Evolutionary conservation across 2,329 filamentous ascomycete species (phyloP).

Genomic region (Hymenoscyphus linearis): DNA sequence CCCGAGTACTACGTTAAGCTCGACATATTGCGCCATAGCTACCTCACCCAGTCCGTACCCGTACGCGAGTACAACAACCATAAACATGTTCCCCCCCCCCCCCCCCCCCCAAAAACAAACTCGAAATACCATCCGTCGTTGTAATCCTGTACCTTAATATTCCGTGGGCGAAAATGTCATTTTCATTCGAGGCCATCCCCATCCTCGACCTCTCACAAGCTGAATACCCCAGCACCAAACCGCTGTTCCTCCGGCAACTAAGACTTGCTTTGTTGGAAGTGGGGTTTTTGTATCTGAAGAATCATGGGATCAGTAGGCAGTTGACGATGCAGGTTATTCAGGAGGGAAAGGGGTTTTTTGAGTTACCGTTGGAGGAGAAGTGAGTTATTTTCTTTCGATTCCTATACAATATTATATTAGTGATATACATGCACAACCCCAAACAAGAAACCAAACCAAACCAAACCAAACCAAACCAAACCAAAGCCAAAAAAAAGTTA

Average conservation of each 20-base stretch:
- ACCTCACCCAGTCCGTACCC: no score
- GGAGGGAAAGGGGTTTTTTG: slow-evolving; percentile 70
- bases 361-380: slow-evolving; percentile 72
- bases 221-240: slow-evolving; percentile 59
- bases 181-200: slow-evolving; percentile 69
- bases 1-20: no score
- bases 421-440: no score
- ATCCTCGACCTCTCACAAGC: slow-evolving; percentile 71
- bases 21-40: background rate
- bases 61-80: no score
- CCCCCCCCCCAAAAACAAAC: no score
- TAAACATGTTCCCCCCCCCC: no score
- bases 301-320: slow-evolving; percentile 65
- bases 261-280: slow-evolving; percentile 75
- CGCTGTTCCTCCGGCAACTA: slow-evolving; percentile 64
- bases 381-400: slow-evolving; percentile 31
- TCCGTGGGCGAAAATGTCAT: slow-evolving; percentile 39
- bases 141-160: background rate
- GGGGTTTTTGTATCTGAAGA: slow-evolving; percentile 82
- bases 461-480: no score
- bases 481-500: no score
- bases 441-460: no score
- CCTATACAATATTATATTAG: no score
- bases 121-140: no score
- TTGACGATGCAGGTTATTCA: slow-evolving; percentile 61